Percentiles rank a stretch among this genome's conserved stretches.
These are phyloP conservation scores for Eucalyptus sp. DNA, from an alignment of 345 rosid species.

Conservation along the genomic window DNA sequence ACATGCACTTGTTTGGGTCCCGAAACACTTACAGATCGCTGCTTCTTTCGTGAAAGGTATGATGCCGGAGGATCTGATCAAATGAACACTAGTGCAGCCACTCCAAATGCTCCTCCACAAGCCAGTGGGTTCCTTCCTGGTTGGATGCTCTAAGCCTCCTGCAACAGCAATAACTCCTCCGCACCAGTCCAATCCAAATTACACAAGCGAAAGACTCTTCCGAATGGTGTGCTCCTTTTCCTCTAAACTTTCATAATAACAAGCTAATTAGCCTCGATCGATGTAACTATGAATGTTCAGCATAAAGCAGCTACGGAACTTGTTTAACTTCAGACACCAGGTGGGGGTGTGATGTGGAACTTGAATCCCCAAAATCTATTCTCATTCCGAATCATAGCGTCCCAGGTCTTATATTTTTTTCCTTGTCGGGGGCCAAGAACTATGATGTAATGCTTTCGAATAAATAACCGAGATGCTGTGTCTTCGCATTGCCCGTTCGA, in stretches of 20 bases:
- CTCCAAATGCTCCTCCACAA: conserved; percentile 41
- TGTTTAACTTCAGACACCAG: not conserved
- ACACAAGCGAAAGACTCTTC: not conserved
- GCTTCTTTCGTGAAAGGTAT: conserved; percentile 20
- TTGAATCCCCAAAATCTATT: not conserved
- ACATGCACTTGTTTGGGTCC: not conserved
- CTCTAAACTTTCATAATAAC: not conserved
- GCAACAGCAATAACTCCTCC: not conserved
- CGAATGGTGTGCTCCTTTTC: not conserved
- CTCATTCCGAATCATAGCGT: not conserved
- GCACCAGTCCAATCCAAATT: not conserved
- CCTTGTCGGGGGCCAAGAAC: not conserved
- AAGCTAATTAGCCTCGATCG: not conserved
- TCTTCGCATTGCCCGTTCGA: not conserved
- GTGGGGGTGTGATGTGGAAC: not conserved
- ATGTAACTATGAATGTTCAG: not conserved
- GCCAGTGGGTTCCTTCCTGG: conserved; percentile 89
- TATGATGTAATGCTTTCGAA: not conserved
- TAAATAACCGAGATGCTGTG: not conserved
- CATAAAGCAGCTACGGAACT: not conserved
- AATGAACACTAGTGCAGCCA: conserved; percentile 14
- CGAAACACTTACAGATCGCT: not conserved
- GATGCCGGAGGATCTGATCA: conserved; percentile 62
- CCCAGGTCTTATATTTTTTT: not conserved
- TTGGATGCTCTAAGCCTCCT: conserved; percentile 72